Percentiles rank a stretch among this genome's conserved stretches.
These are phyloP conservation scores for Lactifluus rugatus DNA, from an alignment of 768 basidiomycete genomes.

Conservation along the genomic window DNA sequence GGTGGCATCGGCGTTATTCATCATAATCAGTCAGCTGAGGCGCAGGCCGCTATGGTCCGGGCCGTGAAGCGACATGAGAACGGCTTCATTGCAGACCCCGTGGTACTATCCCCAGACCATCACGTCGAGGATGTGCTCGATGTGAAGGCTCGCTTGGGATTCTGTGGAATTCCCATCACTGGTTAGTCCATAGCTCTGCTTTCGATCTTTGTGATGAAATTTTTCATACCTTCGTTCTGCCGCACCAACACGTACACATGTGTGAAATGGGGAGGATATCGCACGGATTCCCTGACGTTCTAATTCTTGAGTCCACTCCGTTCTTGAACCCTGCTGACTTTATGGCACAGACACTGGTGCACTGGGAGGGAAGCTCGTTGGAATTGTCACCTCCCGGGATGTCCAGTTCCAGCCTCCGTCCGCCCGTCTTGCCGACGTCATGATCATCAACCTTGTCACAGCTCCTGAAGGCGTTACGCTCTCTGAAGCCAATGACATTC, in stretches of 20 bases:
- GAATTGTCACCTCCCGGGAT: slow-evolving; percentile 94
- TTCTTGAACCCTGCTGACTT: slow-evolving; percentile 22
- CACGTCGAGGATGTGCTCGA: slow-evolving; percentile 84
- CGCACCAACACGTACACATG: slow-evolving; percentile 57
- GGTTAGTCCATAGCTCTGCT: slow-evolving; percentile 45
- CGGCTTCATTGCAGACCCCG: slow-evolving; percentile 93
- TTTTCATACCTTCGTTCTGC: slow-evolving; percentile 83
- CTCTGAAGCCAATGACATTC: slow-evolving; percentile 83
- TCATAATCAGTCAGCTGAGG: slow-evolving; percentile 78
- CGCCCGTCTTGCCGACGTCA: slow-evolving; percentile 65
- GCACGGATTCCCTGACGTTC: slow-evolving; percentile 17
- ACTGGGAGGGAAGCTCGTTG: slow-evolving; percentile 85
- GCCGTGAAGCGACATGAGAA: slow-evolving; percentile 98
- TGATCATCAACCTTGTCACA: slow-evolving; percentile 84
- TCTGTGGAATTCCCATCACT: slow-evolving; percentile 96
- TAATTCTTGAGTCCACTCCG: neutral
- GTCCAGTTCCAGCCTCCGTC: slow-evolving; percentile 77
- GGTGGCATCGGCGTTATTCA: slow-evolving; percentile 98
- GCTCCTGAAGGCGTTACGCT: slow-evolving; percentile 86
- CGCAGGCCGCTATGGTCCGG: slow-evolving; percentile 94
- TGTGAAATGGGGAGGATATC: slow-evolving; percentile 63
- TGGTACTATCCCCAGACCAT: slow-evolving; percentile 73
- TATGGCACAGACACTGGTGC: slow-evolving; percentile 61
- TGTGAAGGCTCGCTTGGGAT: slow-evolving; percentile 85
- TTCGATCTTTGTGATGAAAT: slow-evolving; percentile 34